Percentiles rank a stretch among this genome's conserved stretches.
phyloP scores from a whole-genome alignment of 495 filamentous ascomycete species.

The Sordaria brevicollis region DNA sequence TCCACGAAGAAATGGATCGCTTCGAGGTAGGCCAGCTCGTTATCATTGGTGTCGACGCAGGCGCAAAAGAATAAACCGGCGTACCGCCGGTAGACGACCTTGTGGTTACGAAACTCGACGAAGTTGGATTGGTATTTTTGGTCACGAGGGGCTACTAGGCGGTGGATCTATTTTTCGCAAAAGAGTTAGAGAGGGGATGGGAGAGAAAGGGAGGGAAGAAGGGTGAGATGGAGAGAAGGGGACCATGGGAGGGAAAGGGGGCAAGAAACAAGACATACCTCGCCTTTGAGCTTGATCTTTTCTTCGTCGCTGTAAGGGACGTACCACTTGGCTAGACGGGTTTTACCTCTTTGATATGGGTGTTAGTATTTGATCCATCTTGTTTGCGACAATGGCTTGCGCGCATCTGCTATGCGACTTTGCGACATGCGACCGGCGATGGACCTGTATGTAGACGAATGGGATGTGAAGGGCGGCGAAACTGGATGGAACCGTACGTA shows the following conservation, averaged over 20 bases:
- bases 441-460: slow-evolving; percentile 60
- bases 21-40: slow-evolving; percentile 93
- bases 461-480: background rate
- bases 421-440: slow-evolving; percentile 96
- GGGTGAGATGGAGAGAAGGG: background rate
- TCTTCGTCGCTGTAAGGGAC: slow-evolving; percentile 94
- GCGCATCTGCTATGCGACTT: slow-evolving; percentile 58
- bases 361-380: no score
- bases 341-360: slow-evolving; percentile 68
- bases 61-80: slow-evolving; percentile 98
- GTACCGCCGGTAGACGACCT: slow-evolving; percentile 94
- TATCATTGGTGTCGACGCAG: slow-evolving; percentile 97
- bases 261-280: slow-evolving; percentile 33
- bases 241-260: background rate
- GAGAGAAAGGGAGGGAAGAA: background rate
- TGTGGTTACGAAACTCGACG: slow-evolving; percentile 87
- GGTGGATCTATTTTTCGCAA: slow-evolving; percentile 68
- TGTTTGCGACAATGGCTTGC: no score
- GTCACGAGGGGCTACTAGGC: slow-evolving; percentile 90
- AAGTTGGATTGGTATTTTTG: slow-evolving; percentile 99
- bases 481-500: slow-evolving; percentile 22
- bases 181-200: background rate
- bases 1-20: slow-evolving; percentile 99
- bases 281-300: slow-evolving; percentile 92
- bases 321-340: slow-evolving; percentile 97